A percentile compares a stretch with the other conserved stretches of the same genome.
Evolutionary conservation across 331 rosid species (phyloP).

Genomic region (Malus hybrid): DNA sequence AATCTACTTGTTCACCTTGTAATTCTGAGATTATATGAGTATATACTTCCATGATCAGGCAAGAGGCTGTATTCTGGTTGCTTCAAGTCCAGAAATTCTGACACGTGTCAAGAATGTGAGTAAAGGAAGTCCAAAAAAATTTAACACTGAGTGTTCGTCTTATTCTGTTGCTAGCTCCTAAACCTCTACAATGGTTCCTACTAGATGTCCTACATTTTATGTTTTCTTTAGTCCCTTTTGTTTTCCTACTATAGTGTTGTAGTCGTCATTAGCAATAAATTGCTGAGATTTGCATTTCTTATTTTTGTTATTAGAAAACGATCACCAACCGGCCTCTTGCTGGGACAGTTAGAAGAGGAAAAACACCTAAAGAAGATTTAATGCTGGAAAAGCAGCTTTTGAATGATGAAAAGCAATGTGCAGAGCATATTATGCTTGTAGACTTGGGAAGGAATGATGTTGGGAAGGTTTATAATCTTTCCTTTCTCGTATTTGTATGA

Average conservation of each 20-base stretch:
- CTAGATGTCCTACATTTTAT: background rate
- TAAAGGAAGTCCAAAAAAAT: background rate
- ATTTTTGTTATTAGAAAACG: conserved; percentile 39
- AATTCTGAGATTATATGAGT: conserved; percentile 4
- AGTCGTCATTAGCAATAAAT: background rate
- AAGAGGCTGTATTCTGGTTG: conserved; percentile 85
- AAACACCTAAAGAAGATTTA: conserved; percentile 54
- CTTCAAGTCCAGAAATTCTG: conserved; percentile 98
- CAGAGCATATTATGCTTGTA: conserved; percentile 93
- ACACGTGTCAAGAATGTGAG: conserved; percentile 66
- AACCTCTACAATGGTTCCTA: background rate
- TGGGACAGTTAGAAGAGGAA: conserved; percentile 80
- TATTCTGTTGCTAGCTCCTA: background rate
- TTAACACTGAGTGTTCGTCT: background rate
- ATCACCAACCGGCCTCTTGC: conserved; percentile 89
- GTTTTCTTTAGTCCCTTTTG: background rate
- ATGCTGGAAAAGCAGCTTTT: conserved; percentile 52
- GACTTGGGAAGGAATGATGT: conserved; percentile 96
- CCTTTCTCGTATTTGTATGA: background rate
- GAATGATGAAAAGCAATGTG: conserved; percentile 74
- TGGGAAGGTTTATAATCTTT: conserved; percentile 59
- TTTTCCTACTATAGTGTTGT: background rate
- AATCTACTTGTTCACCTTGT: background rate
- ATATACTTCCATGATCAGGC: conserved; percentile 44
- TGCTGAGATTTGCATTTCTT: background rate